phyloP scores from a whole-genome alignment of 352 stramenopile genomes.

The Globisporangium abappressorium region DNA sequence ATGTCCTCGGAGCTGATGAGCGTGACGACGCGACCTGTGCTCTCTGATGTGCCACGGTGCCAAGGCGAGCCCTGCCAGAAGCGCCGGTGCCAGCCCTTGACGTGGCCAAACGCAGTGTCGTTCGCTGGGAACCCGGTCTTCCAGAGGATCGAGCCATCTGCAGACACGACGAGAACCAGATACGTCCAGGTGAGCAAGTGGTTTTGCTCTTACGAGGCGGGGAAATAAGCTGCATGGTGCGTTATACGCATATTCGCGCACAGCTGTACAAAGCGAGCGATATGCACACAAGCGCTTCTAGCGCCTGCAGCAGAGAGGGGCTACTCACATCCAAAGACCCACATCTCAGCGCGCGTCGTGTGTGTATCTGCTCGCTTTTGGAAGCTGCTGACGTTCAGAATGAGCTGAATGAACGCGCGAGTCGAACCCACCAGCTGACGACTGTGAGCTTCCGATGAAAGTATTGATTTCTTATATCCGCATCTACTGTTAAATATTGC shows the following conservation, averaged over 20 bases:
- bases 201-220: too few relatives aligned
- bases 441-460: background rate
- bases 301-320: slow-evolving; percentile 37
- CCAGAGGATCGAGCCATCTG: slow-evolving; percentile 32
- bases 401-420: slow-evolving; percentile 7
- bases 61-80: slow-evolving; percentile 90
- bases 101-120: slow-evolving; percentile 40
- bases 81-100: slow-evolving; percentile 81
- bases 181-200: slow-evolving; percentile 15
- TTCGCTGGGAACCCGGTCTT: slow-evolving; percentile 31
- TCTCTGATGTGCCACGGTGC: slow-evolving; percentile 77
- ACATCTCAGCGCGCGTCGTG: slow-evolving; percentile 37
- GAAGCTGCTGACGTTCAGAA: background rate
- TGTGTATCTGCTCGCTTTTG: background rate
- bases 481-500: background rate
- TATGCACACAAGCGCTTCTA: slow-evolving; percentile 40
- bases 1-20: slow-evolving; percentile 81
- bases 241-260: too few relatives aligned
- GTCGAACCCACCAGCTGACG: slow-evolving; percentile 8
- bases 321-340: slow-evolving; percentile 48
- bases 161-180: background rate
- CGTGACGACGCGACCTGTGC: slow-evolving; percentile 81
- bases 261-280: slow-evolving; percentile 38
- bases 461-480: slow-evolving; percentile 9
- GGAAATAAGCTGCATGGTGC: background rate